Evolutionary conservation across 768 basidiomycete species (phyloP).

Genomic region (Pulveroboletus sp.): DNA sequence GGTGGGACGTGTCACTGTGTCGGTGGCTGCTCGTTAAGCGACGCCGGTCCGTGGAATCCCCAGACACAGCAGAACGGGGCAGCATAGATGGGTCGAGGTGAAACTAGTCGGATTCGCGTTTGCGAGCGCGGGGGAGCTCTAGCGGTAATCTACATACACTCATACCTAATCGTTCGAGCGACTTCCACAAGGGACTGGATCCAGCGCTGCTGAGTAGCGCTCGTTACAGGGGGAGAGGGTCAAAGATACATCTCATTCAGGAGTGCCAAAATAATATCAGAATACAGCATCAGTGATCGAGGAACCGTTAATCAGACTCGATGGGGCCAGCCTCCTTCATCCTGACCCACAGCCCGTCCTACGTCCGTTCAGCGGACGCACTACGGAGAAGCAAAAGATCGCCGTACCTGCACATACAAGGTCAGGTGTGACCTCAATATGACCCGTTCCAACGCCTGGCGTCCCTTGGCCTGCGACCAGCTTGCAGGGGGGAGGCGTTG

Average conservation of each 20-base stretch:
- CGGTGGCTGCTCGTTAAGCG: slow-evolving; percentile 81
- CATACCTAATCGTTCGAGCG: slow-evolving; percentile 29
- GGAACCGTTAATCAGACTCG: background rate
- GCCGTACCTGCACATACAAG: slow-evolving; percentile 38
- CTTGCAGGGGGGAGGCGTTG: slow-evolving; percentile 32
- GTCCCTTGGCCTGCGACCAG: slow-evolving; percentile 31
- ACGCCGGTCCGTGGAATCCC: slow-evolving; percentile 88
- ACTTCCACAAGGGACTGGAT: slow-evolving; percentile 7
- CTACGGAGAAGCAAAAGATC: too few species aligned
- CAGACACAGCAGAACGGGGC: slow-evolving; percentile 9
- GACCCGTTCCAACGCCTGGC: slow-evolving; percentile 40
- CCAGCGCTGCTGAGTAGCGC: background rate
- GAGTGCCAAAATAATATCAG: too few species aligned
- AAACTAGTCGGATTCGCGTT: background rate
- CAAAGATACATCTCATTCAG: too few species aligned
- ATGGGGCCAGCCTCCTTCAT: background rate
- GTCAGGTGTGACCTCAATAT: slow-evolving; percentile 38
- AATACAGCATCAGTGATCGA: too few species aligned
- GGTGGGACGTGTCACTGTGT: slow-evolving; percentile 77
- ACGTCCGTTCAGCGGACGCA: background rate
- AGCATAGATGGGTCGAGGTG: slow-evolving; percentile 14
- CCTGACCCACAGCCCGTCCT: slow-evolving; percentile 19
- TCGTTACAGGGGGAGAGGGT: background rate
- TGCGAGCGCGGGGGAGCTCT: background rate
- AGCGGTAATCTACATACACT: slow-evolving; percentile 26